These are phyloP conservation scores for Avena atlantica DNA, from an alignment of 176 grass and related monocot species.

Conservation along the genomic window DNA sequence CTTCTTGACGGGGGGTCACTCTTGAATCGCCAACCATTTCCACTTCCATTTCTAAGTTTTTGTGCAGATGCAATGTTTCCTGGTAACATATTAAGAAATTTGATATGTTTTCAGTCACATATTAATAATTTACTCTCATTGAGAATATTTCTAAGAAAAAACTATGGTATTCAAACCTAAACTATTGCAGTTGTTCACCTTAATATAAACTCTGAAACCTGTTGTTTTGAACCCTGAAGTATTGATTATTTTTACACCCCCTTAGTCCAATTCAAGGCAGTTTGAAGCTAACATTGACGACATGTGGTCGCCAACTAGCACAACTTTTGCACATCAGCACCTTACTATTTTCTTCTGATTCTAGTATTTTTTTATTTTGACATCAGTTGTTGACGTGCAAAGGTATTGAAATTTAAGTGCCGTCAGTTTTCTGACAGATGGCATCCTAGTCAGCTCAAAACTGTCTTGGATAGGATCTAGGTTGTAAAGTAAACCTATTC, in stretches of 20 bases:
- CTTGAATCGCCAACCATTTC: slow-evolving; percentile 34
- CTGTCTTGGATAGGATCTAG: neutral
- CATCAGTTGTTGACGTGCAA: neutral
- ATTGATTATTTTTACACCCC: neutral
- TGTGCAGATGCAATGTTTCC: slow-evolving; percentile 87
- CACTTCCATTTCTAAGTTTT: slow-evolving; percentile 37
- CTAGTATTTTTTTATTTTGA: neutral
- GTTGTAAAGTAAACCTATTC: neutral
- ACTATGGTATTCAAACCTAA: neutral
- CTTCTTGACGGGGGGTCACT: neutral
- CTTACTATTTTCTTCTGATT: neutral
- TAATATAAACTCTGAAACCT: neutral
- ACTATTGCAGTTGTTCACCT: neutral
- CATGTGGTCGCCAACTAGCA: neutral
- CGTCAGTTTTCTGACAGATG: neutral
- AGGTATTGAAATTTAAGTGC: neutral
- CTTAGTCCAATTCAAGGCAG: neutral
- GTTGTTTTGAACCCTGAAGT: neutral
- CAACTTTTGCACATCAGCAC: neutral
- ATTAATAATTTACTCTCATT: neutral
- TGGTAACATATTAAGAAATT: slow-evolving; percentile 37
- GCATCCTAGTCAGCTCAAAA: neutral
- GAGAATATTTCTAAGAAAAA: neutral
- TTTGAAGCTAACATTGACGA: neutral
- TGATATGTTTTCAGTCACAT: neutral